These are phyloP conservation scores for Cutaneotrichosporon dermatis DNA, from an alignment of 1,284 basidiomycete species.

Conservation along the genomic window DNA sequence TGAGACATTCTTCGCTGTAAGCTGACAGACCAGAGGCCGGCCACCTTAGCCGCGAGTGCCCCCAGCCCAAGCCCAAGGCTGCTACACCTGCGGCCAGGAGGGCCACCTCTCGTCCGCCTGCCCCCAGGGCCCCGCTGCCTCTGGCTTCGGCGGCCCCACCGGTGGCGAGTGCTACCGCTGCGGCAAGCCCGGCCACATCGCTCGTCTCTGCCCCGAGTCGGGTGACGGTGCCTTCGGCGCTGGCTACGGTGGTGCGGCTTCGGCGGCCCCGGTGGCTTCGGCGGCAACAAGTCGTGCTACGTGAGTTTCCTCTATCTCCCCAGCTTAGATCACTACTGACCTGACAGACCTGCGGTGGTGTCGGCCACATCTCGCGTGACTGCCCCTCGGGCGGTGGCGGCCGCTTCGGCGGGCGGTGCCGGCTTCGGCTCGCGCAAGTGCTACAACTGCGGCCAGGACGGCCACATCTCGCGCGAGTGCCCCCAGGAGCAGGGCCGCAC, in stretches of 20 bases:
- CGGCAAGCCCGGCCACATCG: slow-evolving; percentile 70
- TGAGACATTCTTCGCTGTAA: no score
- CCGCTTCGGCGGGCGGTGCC: slow-evolving; percentile 22
- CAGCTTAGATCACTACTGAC: background rate
- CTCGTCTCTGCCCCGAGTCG: slow-evolving; percentile 72
- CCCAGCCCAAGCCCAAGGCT: slow-evolving; percentile 69
- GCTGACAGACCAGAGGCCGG: slow-evolving; percentile 9
- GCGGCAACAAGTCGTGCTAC: slow-evolving; percentile 63
- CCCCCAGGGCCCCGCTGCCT: slow-evolving; percentile 54
- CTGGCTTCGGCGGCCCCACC: slow-evolving; percentile 47
- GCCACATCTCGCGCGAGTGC: slow-evolving; percentile 72
- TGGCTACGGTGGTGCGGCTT: slow-evolving; percentile 37
- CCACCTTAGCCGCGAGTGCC: slow-evolving; percentile 36
- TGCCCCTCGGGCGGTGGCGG: slow-evolving; percentile 59
- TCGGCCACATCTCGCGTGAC: slow-evolving; percentile 80
- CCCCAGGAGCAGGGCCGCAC: slow-evolving; percentile 69
- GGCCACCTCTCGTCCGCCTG: slow-evolving; percentile 55
- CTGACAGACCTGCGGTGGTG: slow-evolving; percentile 67
- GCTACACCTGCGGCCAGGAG: slow-evolving; percentile 69
- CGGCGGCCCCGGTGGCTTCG: slow-evolving; percentile 42
- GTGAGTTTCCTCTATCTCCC: background rate
- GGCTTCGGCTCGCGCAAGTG: slow-evolving; percentile 59
- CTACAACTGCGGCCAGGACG: slow-evolving; percentile 82
- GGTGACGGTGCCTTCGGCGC: slow-evolving; percentile 38
- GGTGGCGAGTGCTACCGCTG: slow-evolving; percentile 77